Percentiles rank a stretch among this genome's conserved stretches.
phyloP scores from a whole-genome alignment of 257 asterid species.

The Solanum lycopersicoides region DNA sequence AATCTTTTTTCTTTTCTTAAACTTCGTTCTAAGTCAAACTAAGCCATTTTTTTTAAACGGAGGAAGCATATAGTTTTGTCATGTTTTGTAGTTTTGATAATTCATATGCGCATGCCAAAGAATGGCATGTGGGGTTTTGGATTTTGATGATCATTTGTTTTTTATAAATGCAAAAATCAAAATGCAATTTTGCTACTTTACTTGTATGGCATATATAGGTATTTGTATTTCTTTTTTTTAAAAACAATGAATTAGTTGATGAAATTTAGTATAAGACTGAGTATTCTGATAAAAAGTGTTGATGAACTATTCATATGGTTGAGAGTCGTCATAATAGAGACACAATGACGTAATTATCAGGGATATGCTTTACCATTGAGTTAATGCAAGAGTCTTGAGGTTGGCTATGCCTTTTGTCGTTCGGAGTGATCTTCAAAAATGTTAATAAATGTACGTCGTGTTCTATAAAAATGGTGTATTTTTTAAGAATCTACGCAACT shows the following conservation, averaged over 20 bases:
- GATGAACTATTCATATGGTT: not conserved
- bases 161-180: not conserved
- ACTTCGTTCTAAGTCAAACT: too few relatives aligned
- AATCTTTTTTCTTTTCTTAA: too few relatives aligned
- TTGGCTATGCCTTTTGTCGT: not conserved
- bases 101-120: not conserved
- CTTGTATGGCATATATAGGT: not conserved
- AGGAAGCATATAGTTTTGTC: not conserved
- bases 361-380: not conserved
- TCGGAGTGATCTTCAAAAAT: not conserved
- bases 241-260: not conserved
- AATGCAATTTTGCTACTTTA: not conserved
- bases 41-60: too few relatives aligned
- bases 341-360: not conserved
- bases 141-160: not conserved
- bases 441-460: not conserved
- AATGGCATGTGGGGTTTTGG: not conserved
- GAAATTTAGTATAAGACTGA: not conserved
- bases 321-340: not conserved
- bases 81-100: not conserved
- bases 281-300: not conserved
- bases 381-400: not conserved
- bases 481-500: not conserved
- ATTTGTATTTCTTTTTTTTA: not conserved
- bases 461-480: too few relatives aligned